Base-by-base conservation (phyloP, 352 stramenopile genomes). In the Globisporangium ultimum region DNA sequence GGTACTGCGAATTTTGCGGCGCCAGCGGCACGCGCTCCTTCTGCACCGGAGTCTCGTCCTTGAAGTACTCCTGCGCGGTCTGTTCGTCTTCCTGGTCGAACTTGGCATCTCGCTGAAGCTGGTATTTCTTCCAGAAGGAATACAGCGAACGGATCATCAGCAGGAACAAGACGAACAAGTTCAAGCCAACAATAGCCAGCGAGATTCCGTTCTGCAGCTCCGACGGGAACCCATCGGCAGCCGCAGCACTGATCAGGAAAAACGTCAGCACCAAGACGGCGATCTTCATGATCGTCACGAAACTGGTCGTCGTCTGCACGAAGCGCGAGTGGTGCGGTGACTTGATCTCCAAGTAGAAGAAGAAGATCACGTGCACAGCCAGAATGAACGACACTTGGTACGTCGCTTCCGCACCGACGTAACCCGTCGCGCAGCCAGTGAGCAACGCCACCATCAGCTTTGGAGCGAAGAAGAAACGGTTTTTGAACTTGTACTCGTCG, bases 401-500 rank as follows among this genome's bases (percentile, higher is more conserved):
- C 28, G 64, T 83, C 40, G 71, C 64, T 34, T 68, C 76, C 24
- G 84, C 71, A 42, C 66, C 74, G n/a, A 83, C 74, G 60, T 70
- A 87, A 8, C 80, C 80, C 18, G 76, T 87, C 12, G 83, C 55
- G 13, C 84, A 76, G 54, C 78, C 80, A 3, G 78, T 87, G 41
- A 80, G 57, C 28, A 91, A 67, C 24, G 80, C 80, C 14, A 91
- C 51, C 68, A 87, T 77, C 78, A 91, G 85, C 67, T 91, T 92
- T 48, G 78, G 68, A 17, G 79, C 76, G 45, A 95, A 95, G 69
- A 93, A 95, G 71, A 79, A 93, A 38, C 83, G 85, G 66, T 89
- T 87, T 68, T 90, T 86, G 71, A 78, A 95, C 70, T 89, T 92
- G 76, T 93, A 93, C 70, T 95, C 83, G 55, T 95, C 85, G 64